These are phyloP conservation scores for Calonectria leucothoes DNA, from an alignment of 2,329 filamentous ascomycete genomes.

Conservation along the genomic window DNA sequence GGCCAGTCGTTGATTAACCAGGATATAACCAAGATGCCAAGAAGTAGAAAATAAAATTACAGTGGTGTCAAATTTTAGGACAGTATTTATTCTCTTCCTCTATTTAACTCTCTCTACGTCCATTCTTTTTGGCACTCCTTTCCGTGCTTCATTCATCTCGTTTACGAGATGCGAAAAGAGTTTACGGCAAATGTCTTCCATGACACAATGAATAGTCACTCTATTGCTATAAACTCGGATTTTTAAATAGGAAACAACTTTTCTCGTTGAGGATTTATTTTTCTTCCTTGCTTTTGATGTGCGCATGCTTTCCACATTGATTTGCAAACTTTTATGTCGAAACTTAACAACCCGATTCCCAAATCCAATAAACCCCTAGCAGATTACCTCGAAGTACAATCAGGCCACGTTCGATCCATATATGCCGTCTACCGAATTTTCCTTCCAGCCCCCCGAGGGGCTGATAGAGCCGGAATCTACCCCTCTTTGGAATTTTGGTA, in stretches of 20 bases:
- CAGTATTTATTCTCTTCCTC: neutral
- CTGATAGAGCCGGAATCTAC: neutral
- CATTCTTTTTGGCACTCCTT: neutral
- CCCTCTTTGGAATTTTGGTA: neutral
- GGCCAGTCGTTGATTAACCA: neutral
- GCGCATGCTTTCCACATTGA: neutral
- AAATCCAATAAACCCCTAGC: neutral
- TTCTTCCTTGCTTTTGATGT: neutral
- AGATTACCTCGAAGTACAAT: neutral
- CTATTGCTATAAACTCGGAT: neutral
- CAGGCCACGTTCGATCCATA: neutral
- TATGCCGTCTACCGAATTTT: neutral
- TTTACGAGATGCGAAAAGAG: neutral
- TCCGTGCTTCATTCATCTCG: neutral
- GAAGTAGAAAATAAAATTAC: neutral
- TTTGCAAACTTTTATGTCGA: neutral
- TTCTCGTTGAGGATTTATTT: too few relatives aligned
- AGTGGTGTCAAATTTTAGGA: neutral
- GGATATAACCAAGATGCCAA: neutral
- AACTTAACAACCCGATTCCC: neutral
- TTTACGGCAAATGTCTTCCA: neutral
- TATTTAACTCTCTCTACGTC: neutral
- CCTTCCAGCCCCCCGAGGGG: neutral
- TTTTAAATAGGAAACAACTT: neutral
- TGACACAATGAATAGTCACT: neutral